Evolutionary conservation across 345 rosid species (phyloP), one percentile per base, ranked within the genome.

Genomic region (Dovyalis caffra): DNA sequence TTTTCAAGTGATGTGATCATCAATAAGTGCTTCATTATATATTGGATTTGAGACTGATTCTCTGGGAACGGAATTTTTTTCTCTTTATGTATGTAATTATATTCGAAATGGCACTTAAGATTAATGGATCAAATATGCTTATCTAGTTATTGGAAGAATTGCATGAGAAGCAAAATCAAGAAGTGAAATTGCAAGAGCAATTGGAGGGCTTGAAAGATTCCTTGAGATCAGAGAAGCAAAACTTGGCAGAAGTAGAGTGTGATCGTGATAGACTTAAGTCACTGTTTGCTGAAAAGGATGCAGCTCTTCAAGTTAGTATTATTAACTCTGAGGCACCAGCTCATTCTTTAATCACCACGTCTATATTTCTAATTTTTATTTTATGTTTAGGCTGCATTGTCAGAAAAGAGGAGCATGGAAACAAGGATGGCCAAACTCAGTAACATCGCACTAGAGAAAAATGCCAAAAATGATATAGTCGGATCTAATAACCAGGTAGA

Each of bases 71-170:
- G n/a, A n/a, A n/a, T 56, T 3, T 28, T 18, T 60, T 28, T 32
- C 2, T 56, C 61, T 56, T 20, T 4, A 43, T 8, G 35, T 2
- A 5, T 65, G 61, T 26, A 16, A 20, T 35, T 80, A 20, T 28
- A 4, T 57, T 76, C 72, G 58, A 51, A 69, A 43, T 68, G 51
- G 6, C 32, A 8, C 31, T 25, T 51, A 37, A 45, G n/a, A 47
- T 72, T 74, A 64, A 78, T 5, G 6, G 56, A 43, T 78, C 68
- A 23, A 51, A 35, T 66, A 71, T 80, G 71, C 74, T 75, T 56
- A 67, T 84, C 31, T 79, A 95, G 99, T 82, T 92, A 76, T 65
- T 78, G 76, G 92, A 90, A 74, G 95, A 92, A 78, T 65, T 92
- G 85, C 89, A 79, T 38, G 96, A 87, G 75, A 92, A 88, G 83